Evolutionary conservation across 495 filamentous ascomycete genomes (phyloP), one percentile per base, ranked within the genome.

Genomic region (Aspergillus funiculosus): DNA sequence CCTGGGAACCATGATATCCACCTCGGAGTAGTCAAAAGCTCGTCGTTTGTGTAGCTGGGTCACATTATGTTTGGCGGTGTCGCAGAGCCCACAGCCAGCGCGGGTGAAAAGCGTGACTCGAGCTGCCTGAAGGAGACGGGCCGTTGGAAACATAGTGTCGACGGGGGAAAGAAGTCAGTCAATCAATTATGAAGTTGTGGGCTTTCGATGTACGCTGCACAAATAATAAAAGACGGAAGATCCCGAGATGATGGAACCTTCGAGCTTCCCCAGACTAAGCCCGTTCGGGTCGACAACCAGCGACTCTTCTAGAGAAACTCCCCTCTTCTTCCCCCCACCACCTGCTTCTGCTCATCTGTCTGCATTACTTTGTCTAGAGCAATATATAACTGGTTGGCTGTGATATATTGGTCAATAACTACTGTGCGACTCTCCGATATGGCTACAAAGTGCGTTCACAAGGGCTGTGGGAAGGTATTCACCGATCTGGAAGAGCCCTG

Each of bases 371-470:
- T n/a, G n/a, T n/a, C n/a, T n/a, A n/a, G n/a, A n/a, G n/a, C n/a
- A n/a, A n/a, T n/a, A n/a, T n/a, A n/a, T n/a, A n/a, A n/a, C n/a
- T n/a, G n/a, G n/a, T n/a, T n/a, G n/a, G n/a, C n/a, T n/a, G n/a
- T n/a, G n/a, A n/a, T n/a, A n/a, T n/a, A n/a, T n/a, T n/a, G n/a
- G n/a, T n/a, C n/a, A n/a, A n/a, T n/a, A n/a, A n/a, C 28, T 31
- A 19, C 21, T 38, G 32, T 65, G 24, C 34, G n/a, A n/a, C n/a
- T n/a, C n/a, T n/a, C n/a, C n/a, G n/a, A n/a, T n/a, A 95, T 94
- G 87, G 74, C 86, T 25, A 79, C 84, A 57, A 96, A 94, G 71
- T 98, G 92, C 63, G 86, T 95, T 40, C 94, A 96, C 68, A 91
- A 94, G 66, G 86, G 89, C 54, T 98, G 92, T 66, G 87, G 84